These are phyloP conservation scores for Papiliotrema laurentii DNA, from an alignment of 1,284 basidiomycete species.

Conservation along the genomic window DNA sequence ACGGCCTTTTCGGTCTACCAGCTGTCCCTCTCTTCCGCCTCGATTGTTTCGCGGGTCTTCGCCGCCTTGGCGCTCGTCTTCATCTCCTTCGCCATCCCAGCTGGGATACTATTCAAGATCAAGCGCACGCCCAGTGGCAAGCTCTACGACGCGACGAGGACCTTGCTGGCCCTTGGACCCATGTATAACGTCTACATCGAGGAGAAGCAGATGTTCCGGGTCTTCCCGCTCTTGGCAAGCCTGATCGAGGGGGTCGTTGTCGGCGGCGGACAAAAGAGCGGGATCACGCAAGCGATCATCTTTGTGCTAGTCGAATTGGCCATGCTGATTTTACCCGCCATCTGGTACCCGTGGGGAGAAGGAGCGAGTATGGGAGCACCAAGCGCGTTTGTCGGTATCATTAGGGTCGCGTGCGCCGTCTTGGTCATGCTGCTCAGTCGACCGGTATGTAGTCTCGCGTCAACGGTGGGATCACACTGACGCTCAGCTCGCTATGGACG, in stretches of 20 bases:
- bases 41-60: slow-evolving; percentile 41
- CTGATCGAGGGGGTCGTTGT: slow-evolving; percentile 74
- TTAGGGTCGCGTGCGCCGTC: slow-evolving; percentile 82
- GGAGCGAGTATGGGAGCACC: slow-evolving; percentile 93
- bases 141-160: slow-evolving; percentile 89
- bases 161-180: slow-evolving; percentile 85
- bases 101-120: slow-evolving; percentile 68
- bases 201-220: slow-evolving; percentile 82
- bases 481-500: slow-evolving; percentile 68
- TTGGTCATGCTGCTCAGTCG: slow-evolving; percentile 82
- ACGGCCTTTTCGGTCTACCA: slow-evolving; percentile 87
- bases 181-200: slow-evolving; percentile 93
- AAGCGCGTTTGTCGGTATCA: slow-evolving; percentile 84
- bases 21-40: slow-evolving; percentile 61
- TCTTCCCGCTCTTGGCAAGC: slow-evolving; percentile 73
- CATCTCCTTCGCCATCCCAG: slow-evolving; percentile 73
- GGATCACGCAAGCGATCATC: slow-evolving; percentile 84
- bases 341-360: slow-evolving; percentile 94
- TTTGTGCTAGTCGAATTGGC: slow-evolving; percentile 79
- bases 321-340: slow-evolving; percentile 74
- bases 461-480: slow-evolving; percentile 2
- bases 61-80: slow-evolving; percentile 57
- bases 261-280: slow-evolving; percentile 82
- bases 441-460: slow-evolving; percentile 57
- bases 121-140: slow-evolving; percentile 77